Evolutionary conservation across 768 basidiomycete species (phyloP), one percentile per base, ranked within the genome.

Genomic region (Lanmaoa pseudosensibilis): DNA sequence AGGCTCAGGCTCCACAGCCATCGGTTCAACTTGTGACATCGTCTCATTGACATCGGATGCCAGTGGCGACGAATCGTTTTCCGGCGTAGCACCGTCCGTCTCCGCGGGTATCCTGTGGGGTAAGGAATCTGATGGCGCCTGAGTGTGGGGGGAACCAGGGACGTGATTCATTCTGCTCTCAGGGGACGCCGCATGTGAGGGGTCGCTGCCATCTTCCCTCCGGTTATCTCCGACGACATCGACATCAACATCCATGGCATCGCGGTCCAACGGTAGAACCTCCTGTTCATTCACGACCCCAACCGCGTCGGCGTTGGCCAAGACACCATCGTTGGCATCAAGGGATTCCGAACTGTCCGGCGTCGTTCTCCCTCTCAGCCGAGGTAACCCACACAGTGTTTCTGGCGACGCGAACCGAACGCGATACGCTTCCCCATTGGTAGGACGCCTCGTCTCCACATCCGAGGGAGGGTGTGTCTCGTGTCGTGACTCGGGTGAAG

Each of bases 381-480:
- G 40, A 18, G 66, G 58, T 8, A 60, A 38, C 6, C 51, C 63
- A 32, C 27, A 30, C 40, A 68, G 38, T 40, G 69, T 45, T 44
- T 74, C 73, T 4, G 73, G 73, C 3, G 73, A 73, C 4, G 63
- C 64, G 33, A 73, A 73, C 32, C 71, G 60, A 46, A 73, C 73
- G 2, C 56, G 65, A 48, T 65, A 34, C 3, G 33, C 16, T 37
- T 69, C 68, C 23, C 56, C 69, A 32, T 50, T 57, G 11, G 37
- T 9, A 18, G 54, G n/a, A 4, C 40, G 56, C 40, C 30, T 56
- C 54, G 48, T 59, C 23, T 68, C 68, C 19, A 19, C 25, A 30
- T 64, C 58, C 18, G 21, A 30, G 7, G 25, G 2, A 33, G 41
- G 13, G 15, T 18, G 37, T 25, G 45, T n/a, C 15, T 57, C 56